These are phyloP conservation scores for Aquilaria sinensis DNA, from an alignment of 345 rosid genomes.

Conservation along the genomic window DNA sequence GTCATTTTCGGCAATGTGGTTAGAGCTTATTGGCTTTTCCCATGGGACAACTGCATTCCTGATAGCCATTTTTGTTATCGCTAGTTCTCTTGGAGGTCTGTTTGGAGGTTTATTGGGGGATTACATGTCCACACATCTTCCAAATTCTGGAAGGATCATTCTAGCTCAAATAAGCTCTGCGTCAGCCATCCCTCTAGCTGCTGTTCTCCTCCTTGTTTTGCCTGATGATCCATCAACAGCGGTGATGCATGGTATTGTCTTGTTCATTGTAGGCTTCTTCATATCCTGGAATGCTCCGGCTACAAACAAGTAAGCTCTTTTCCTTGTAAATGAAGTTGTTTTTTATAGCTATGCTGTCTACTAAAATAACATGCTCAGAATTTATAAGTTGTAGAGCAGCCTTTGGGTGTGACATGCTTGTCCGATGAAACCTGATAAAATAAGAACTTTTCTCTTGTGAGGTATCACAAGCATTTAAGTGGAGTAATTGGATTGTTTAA, in stretches of 20 bases:
- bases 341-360: too few relatives aligned
- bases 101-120: conserved; percentile 91
- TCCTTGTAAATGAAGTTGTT: too few relatives aligned
- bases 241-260: conserved; percentile 44
- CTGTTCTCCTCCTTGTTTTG: conserved; percentile 62
- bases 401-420: too few relatives aligned
- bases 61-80: conserved; percentile 51
- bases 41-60: conserved; percentile 63
- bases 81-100: conserved; percentile 76
- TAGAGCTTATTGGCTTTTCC: conserved; percentile 86
- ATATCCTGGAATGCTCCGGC: conserved; percentile 92
- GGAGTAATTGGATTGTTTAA: too few relatives aligned
- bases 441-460: too few relatives aligned
- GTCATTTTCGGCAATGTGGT: conserved; percentile 88
- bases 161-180: conserved; percentile 88
- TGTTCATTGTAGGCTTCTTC: conserved; percentile 54
- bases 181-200: conserved; percentile 82
- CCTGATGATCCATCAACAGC: conserved; percentile 70
- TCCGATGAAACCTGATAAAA: too few relatives aligned
- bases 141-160: conserved; percentile 78
- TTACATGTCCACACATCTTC: conserved; percentile 49
- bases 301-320: conserved; percentile 65
- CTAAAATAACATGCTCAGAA: too few relatives aligned
- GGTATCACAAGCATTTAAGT: too few relatives aligned
- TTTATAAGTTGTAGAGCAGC: too few relatives aligned